Percentiles rank a stretch among this genome's conserved stretches.
Evolutionary conservation across 352 stramenopile species (phyloP).

Genomic region (Elongisporangium undulatum): DNA sequence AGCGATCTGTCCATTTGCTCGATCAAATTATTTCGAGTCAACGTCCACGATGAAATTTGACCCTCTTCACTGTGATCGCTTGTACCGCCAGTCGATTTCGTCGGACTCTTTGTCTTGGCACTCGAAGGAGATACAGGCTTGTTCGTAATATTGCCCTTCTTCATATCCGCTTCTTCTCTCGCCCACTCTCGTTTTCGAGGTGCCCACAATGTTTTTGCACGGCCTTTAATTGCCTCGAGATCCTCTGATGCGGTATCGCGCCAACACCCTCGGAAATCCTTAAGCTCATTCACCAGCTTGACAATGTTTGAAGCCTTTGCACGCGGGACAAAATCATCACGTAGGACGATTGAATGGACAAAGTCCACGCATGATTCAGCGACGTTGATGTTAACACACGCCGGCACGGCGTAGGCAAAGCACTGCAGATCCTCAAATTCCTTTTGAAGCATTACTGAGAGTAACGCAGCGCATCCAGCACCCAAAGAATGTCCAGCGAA

Average conservation of each 20-base stretch:
- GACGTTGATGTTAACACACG: conserved; percentile 79
- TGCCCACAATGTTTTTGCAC: conserved; percentile 78
- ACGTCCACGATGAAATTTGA: conserved; percentile 56
- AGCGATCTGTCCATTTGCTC: conserved; percentile 62
- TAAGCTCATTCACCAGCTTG: conserved; percentile 66
- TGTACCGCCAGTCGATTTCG: conserved; percentile 6
- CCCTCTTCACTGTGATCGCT: conserved; percentile 15
- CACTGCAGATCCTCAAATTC: conserved; percentile 80
- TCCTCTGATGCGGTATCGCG: conserved; percentile 76
- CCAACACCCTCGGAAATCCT: conserved; percentile 82
- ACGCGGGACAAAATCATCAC: conserved; percentile 82
- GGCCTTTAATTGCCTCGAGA: conserved; percentile 76
- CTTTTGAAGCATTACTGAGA: conserved; percentile 84
- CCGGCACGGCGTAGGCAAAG: conserved; percentile 83
- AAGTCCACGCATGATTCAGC: conserved; percentile 72
- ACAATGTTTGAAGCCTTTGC: conserved; percentile 82
- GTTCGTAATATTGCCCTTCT: conserved; percentile 35
- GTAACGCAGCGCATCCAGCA: conserved; percentile 64
- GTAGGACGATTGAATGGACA: conserved; percentile 81
- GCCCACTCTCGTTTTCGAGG: conserved; percentile 81
- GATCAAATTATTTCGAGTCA: conserved; percentile 74
- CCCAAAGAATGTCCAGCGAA: conserved; percentile 81
- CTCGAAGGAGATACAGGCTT: conserved; percentile 3
- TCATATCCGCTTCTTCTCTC: conserved; percentile 51
- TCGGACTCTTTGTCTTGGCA: conserved; percentile 1